A percentile compares a stretch with the other conserved stretches of the same genome.
Evolutionary conservation across 2,329 filamentous ascomycete genomes (phyloP).

Genomic region (Penicillium sp.): DNA sequence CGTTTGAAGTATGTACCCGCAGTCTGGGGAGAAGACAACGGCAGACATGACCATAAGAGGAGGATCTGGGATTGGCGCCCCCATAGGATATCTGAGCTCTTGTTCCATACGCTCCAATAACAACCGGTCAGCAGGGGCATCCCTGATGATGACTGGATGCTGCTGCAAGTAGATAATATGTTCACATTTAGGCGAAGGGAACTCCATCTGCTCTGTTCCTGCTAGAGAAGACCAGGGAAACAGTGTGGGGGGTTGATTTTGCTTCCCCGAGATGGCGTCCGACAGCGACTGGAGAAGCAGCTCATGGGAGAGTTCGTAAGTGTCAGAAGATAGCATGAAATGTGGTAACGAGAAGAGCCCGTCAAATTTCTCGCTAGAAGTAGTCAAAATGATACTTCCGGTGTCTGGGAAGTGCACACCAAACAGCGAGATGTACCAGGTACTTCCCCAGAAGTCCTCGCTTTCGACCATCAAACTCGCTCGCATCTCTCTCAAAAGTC

Average conservation of each 20-base stretch:
- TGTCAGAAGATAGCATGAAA: constrained; percentile 61
- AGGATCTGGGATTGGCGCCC: constrained; percentile 52
- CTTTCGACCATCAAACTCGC: constrained; percentile 73
- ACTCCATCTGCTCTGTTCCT: constrained; percentile 47
- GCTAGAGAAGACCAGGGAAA: constrained; percentile 74
- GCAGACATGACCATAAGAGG: constrained; percentile 59
- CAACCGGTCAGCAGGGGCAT: constrained; percentile 29
- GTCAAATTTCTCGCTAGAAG: constrained; percentile 90
- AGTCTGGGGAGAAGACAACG: constrained; percentile 63
- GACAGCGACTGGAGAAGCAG: constrained; percentile 73
- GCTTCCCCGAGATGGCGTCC: constrained; percentile 60
- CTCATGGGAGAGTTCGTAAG: constrained; percentile 57
- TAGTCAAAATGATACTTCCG: constrained; percentile 77
- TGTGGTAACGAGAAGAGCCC: constrained; percentile 89
- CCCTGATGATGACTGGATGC: constrained; percentile 39
- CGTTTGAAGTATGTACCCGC: constrained; percentile 63
- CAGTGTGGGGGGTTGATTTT: constrained; percentile 57
- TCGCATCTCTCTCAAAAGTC: constrained; percentile 65
- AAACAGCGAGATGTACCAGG: constrained; percentile 75
- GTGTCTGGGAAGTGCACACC: constrained; percentile 83
- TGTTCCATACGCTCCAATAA: constrained; percentile 55
- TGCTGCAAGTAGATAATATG: constrained; percentile 80
- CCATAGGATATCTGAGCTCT: constrained; percentile 60
- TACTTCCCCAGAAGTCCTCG: constrained; percentile 64
- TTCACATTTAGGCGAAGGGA: constrained; percentile 75